These are phyloP conservation scores for Eucalyptus erythrocorys DNA, from an alignment of 345 rosid species.

Conservation along the genomic window DNA sequence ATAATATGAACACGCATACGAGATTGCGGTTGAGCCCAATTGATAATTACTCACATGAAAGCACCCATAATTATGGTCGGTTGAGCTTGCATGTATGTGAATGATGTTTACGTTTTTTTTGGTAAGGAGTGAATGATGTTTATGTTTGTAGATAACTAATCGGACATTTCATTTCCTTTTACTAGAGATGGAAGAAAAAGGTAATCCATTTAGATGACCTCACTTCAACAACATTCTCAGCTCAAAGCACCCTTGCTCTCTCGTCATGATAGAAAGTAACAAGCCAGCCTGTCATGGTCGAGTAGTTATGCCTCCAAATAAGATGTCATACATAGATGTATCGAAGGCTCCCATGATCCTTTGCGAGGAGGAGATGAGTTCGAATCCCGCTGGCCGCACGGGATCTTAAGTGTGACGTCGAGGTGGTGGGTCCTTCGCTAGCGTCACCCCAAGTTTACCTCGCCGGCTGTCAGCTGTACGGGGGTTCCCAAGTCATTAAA, in stretches of 20 bases:
- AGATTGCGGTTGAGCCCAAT: not conserved
- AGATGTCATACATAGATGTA: not conserved
- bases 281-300: not conserved
- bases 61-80: not conserved
- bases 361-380: too few relatives aligned
- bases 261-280: not conserved
- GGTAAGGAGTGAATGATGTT: not conserved
- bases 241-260: not conserved
- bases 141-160: not conserved
- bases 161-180: not conserved
- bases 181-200: not conserved
- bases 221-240: not conserved
- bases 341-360: too few relatives aligned
- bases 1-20: not conserved
- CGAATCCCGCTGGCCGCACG: too few relatives aligned
- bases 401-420: too few relatives aligned
- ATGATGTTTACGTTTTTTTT: not conserved
- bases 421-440: too few relatives aligned
- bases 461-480: too few relatives aligned
- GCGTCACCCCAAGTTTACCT: too few relatives aligned
- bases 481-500: too few relatives aligned
- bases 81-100: not conserved
- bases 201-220: not conserved
- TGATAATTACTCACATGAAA: not conserved
- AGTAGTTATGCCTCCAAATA: not conserved